These are phyloP conservation scores for Pichia sporocuriosa DNA, from an alignment of 805 yeast species.

Conservation along the genomic window DNA sequence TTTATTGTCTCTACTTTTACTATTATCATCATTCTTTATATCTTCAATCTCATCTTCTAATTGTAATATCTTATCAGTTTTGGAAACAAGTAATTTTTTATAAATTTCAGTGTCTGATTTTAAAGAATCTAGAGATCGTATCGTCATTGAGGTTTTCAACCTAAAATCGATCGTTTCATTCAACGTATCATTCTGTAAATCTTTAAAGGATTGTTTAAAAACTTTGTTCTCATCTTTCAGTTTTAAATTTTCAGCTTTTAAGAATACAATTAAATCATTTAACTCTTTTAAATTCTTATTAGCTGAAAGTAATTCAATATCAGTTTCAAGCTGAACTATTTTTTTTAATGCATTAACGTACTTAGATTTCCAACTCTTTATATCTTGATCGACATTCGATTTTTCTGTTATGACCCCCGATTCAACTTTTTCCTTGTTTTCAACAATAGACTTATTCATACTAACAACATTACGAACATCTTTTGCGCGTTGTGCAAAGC, in stretches of 20 bases:
- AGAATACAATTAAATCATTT: neutral
- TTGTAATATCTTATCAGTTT: conserved; percentile 9
- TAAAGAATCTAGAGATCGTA: conserved; percentile 2
- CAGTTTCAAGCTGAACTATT: conserved; percentile 7
- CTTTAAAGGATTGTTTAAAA: neutral
- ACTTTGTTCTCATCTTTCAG: neutral
- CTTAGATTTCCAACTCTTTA: conserved; percentile 3
- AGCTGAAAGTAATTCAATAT: neutral
- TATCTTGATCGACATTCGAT: neutral
- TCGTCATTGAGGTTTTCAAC: neutral
- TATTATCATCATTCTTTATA: neutral
- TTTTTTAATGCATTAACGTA: conserved; percentile 8
- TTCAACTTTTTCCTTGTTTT: neutral
- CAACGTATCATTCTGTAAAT: neutral
- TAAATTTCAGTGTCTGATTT: conserved; percentile 6
- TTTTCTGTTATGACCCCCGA: neutral
- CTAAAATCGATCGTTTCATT: neutral
- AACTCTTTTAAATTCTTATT: neutral
- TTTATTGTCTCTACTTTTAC: neutral
- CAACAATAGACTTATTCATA: neutral
- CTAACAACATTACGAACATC: conserved; percentile 15
- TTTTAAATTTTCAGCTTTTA: neutral
- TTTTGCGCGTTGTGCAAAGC: conserved; percentile 73
- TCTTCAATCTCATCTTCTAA: conserved; percentile 3
- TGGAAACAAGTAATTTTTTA: conserved; percentile 7